phyloP scores from a whole-genome alignment of 2,329 filamentous ascomycete genomes.

The Ophiostoma triangulosporum region DNA sequence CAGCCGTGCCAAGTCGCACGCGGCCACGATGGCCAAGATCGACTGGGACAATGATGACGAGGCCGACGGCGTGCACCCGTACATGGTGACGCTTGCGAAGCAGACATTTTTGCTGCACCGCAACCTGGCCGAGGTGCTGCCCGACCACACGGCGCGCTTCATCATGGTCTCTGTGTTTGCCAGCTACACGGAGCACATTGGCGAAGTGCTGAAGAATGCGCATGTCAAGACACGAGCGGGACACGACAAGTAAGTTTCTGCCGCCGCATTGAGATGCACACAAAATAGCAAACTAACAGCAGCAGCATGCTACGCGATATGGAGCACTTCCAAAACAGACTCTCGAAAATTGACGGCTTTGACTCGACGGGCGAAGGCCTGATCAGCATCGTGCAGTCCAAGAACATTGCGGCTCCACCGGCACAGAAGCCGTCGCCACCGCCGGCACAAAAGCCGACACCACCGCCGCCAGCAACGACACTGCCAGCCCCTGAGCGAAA shows the following conservation, averaged over 20 bases:
- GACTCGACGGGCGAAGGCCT: conserved; percentile 60
- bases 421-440: background rate
- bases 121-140: conserved; percentile 69
- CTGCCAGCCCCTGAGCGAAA: background rate
- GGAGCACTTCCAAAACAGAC: conserved; percentile 54
- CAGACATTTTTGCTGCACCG: conserved; percentile 77
- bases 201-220: conserved; percentile 53
- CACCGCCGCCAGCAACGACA: background rate
- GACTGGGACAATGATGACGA: conserved; percentile 50
- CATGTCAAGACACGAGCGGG: conserved; percentile 52
- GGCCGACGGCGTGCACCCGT: conserved; percentile 38
- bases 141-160: conserved; percentile 59
- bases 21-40: conserved; percentile 59
- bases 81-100: conserved; percentile 78
- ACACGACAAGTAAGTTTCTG: conserved; percentile 50
- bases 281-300: background rate
- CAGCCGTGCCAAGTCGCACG: conserved; percentile 57
- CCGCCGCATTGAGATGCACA: background rate
- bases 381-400: conserved; percentile 48
- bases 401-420: conserved; percentile 27
- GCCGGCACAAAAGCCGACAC: background rate
- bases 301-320: conserved; percentile 63
- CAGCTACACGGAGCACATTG: conserved; percentile 69
- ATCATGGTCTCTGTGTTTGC: conserved; percentile 81
- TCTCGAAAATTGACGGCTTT: conserved; percentile 69